These are phyloP conservation scores for Agroathelia rolfsii DNA, from an alignment of 1,284 basidiomycete species.

Conservation along the genomic window DNA sequence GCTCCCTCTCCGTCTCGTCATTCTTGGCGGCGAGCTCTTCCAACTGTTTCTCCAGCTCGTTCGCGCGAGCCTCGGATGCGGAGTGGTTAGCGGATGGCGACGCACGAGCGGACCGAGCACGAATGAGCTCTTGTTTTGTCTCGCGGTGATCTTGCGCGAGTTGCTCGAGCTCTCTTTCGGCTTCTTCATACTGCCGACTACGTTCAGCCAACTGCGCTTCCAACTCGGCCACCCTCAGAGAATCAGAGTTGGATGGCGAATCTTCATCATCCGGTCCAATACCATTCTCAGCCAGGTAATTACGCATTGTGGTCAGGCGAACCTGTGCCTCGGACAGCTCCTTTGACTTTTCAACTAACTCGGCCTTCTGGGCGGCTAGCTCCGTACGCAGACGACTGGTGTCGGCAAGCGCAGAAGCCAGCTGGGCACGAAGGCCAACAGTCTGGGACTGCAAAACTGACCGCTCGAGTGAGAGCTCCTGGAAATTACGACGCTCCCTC, in stretches of 20 bases:
- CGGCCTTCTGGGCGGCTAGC: conserved; percentile 57
- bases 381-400: conserved; percentile 64
- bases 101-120: conserved; percentile 45
- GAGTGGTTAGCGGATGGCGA: conserved; percentile 22
- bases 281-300: conserved; percentile 84
- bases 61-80: conserved; percentile 45
- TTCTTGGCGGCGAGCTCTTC: too few relatives aligned
- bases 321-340: conserved; percentile 67
- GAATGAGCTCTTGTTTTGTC: conserved; percentile 61
- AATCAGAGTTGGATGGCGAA: conserved; percentile 33
- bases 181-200: conserved; percentile 61
- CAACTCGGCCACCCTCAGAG: conserved; percentile 53
- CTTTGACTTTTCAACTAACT: conserved; percentile 58
- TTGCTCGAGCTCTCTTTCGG: conserved; percentile 62
- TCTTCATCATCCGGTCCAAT: conserved; percentile 68
- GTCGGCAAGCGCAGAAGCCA: conserved; percentile 66
- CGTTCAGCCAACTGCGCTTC: conserved; percentile 69
- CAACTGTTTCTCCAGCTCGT: conserved; percentile 64
- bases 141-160: conserved; percentile 59
- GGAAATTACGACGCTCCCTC: conserved; percentile 58
- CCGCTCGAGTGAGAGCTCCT: conserved; percentile 64
- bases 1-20: conserved; percentile 69
- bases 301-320: conserved; percentile 75
- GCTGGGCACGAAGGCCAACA: conserved; percentile 67
- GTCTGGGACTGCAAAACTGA: conserved; percentile 70